Percentiles rank a stretch among this genome's conserved stretches.
Evolutionary conservation across 2,329 filamentous ascomycete genomes (phyloP).

Genomic region (Penicillium sp.): DNA sequence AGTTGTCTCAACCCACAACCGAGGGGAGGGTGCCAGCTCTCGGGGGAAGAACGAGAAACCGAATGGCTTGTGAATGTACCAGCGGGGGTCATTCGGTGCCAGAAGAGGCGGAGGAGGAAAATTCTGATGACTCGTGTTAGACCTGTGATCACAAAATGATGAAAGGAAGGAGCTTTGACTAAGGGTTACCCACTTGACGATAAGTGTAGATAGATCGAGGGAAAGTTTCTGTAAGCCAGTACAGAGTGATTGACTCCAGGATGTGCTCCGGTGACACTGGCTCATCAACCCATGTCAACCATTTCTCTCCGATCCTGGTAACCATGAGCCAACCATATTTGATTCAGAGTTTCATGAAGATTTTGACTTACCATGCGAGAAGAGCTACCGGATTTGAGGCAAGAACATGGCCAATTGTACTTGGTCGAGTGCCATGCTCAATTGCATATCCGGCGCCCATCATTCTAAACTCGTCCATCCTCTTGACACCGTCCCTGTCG

Average conservation of each 20-base stretch:
- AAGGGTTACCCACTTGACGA: constrained; percentile 31
- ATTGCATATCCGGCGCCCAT: constrained; percentile 32
- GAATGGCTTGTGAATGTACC: constrained; percentile 49
- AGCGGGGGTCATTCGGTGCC: constrained; percentile 28
- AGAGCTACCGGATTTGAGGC: constrained; percentile 38
- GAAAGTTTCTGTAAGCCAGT: constrained; percentile 46
- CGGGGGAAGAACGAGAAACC: constrained; percentile 53
- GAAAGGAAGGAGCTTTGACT: too few relatives aligned
- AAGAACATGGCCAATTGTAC: constrained; percentile 42
- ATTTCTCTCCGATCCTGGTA: constrained; percentile 46
- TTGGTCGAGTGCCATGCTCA: constrained; percentile 39
- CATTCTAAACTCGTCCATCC: constrained; percentile 23
- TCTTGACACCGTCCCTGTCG: constrained; percentile 38
- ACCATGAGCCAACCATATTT: background rate
- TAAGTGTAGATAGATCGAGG: constrained; percentile 40
- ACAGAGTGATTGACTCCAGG: constrained; percentile 40
- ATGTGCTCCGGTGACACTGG: constrained; percentile 38
- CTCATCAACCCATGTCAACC: constrained; percentile 42
- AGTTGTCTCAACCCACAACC: constrained; percentile 40
- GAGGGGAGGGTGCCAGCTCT: constrained; percentile 48
- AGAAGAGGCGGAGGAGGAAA: constrained; percentile 25
- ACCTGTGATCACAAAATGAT: background rate
- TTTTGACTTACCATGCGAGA: constrained; percentile 35
- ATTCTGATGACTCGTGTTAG: constrained; percentile 11
- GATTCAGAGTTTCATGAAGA: background rate